phyloP scores from a whole-genome alignment of 1,139 yeast species.

The Sugiyamaella xylanicola region DNA sequence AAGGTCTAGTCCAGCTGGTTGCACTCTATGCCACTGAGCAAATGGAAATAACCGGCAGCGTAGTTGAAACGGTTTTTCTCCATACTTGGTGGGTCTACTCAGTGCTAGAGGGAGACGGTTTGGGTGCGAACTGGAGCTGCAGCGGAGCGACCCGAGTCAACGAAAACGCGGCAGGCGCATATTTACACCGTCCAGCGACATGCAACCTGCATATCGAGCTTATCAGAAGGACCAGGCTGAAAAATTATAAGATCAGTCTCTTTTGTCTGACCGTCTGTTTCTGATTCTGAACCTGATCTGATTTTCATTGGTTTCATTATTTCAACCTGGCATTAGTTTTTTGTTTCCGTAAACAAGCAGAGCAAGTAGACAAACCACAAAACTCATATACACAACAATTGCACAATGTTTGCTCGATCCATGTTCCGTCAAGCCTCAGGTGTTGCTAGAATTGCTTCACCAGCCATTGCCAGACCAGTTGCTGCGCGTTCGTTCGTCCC shows the following conservation, averaged over 20 bases:
- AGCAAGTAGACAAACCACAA: neutral
- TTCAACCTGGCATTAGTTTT: neutral
- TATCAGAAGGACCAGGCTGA: neutral
- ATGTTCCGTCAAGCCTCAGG: constrained; percentile 26
- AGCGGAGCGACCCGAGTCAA: constrained; percentile 9
- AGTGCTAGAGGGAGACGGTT: neutral
- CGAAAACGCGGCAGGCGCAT: neutral
- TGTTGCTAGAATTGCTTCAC: constrained; percentile 23
- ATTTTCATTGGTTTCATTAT: neutral
- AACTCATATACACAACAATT: neutral
- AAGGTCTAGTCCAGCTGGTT: too few species aligned
- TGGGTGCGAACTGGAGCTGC: neutral
- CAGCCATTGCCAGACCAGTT: constrained; percentile 20
- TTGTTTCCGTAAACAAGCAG: neutral
- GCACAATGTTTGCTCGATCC: constrained; percentile 22
- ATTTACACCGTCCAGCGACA: neutral
- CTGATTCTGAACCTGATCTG: neutral
- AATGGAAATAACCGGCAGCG: too few species aligned
- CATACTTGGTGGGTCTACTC: too few species aligned
- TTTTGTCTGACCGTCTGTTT: too few species aligned
- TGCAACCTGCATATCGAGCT: neutral
- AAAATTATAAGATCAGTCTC: neutral
- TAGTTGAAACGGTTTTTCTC: too few species aligned
- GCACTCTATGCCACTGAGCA: too few species aligned
- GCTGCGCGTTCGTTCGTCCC: constrained; percentile 17